These are phyloP conservation scores for Monilinia aucupariae DNA, from an alignment of 2,329 filamentous ascomycete species.

Conservation along the genomic window DNA sequence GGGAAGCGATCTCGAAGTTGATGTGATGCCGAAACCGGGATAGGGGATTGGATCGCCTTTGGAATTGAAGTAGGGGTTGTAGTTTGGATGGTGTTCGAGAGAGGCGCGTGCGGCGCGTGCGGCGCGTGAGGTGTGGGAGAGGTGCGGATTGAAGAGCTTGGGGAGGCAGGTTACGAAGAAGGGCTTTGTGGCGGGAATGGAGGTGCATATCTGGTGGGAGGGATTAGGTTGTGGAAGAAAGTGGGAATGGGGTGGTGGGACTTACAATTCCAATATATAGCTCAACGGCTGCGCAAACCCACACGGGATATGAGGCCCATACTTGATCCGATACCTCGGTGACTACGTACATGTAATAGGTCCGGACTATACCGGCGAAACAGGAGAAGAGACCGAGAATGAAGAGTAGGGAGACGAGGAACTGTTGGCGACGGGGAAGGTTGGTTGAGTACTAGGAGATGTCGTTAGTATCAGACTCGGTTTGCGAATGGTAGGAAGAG, in stretches of 20 bases:
- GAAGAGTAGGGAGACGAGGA: conserved; percentile 45
- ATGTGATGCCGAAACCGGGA: neutral
- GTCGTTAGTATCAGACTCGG: neutral
- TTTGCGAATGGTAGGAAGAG: neutral
- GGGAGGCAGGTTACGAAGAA: conserved; percentile 40
- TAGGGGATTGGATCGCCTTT: neutral
- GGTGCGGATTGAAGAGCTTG: neutral
- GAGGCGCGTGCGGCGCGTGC: neutral
- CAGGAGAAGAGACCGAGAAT: conserved; percentile 46
- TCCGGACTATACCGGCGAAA: conserved; percentile 38
- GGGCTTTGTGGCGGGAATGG: conserved; percentile 40
- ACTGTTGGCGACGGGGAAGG: conserved; percentile 43
- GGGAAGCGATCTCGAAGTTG: neutral
- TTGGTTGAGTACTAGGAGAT: conserved; percentile 41
- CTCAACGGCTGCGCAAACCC: conserved; percentile 38
- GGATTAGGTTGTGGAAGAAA: neutral
- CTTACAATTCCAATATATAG: conserved; percentile 39
- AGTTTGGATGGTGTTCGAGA: neutral
- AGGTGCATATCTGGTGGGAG: conserved; percentile 39
- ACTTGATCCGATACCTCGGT: conserved; percentile 35
- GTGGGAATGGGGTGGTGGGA: neutral
- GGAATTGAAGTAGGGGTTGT: neutral
- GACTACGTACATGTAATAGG: conserved; percentile 36
- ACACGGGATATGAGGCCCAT: conserved; percentile 37
- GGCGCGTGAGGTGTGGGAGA: neutral